Base-by-base conservation (phyloP, 345 rosid species). In the Moricandia arvensis region DNA sequence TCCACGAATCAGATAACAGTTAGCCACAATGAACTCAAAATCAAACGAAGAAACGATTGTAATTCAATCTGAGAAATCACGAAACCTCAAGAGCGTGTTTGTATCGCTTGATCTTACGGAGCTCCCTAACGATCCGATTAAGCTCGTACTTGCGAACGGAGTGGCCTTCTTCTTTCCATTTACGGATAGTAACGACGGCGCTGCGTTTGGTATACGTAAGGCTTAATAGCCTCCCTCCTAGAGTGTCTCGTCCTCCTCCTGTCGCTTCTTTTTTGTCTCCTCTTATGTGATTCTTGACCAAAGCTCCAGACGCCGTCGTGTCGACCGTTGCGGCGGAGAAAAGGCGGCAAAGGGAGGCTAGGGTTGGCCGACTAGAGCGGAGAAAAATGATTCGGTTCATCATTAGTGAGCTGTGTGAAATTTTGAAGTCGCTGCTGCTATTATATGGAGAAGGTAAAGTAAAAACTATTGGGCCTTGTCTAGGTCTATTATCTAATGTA, bases 1-100 rank as follows among this genome's bases (percentile, higher is more conserved):
- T 3, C 53, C 54, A 41, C 61, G 1, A 0, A 21, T 21, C 24
- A 21, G 24, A 21, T 21, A 21, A 21, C 24, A 21, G 1, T 21
- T 21, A 21, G n/a, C 24, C 24, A 21, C 24, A 21, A 21, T 21
- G 2, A 21, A 21, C 24, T 21, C 24, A 21, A 21, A 21, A 21
- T 21, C 29, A 47, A 57, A 37, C 7, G 57, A 41, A 38, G 31
- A 5, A 29, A 13, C 7, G 1, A 27, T 26, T 41, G 12, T 0
- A 45, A 33, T 29, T 27, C 17, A 74, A 37, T 15, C 15, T 18
- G n/a, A 45, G 30, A 66, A 35, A 51, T 72, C 0, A 35, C 78
- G 45, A 55, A 55, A 89, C 96, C 97, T 95, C 97, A 58, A 92
- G 91, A 2, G 97, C 97, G 82, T 90, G 97, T 74, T 91, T 88